These are phyloP conservation scores for Populus pruinosa DNA, from an alignment of 345 rosid species.

Conservation along the genomic window DNA sequence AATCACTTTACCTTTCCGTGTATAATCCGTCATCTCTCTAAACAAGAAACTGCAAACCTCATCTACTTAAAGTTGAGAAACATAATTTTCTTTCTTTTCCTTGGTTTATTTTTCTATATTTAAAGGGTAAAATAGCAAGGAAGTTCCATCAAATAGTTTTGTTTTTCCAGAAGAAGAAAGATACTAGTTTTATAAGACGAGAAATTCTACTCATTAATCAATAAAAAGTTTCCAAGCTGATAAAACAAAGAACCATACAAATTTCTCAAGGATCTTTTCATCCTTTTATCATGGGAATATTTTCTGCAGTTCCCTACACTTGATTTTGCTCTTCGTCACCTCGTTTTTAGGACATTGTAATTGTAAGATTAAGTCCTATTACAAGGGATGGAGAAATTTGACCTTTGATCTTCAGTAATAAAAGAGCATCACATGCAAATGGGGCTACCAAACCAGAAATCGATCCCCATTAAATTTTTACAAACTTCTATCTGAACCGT, in stretches of 20 bases:
- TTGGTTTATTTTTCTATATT: not conserved
- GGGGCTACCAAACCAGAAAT: not conserved
- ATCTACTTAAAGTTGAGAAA: not conserved
- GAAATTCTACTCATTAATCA: too few species aligned
- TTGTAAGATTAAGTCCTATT: not conserved
- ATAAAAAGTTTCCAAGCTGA: too few species aligned
- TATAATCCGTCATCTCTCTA: not conserved
- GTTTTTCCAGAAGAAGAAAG: not conserved
- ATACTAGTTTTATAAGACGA: not conserved
- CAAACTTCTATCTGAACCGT: too few species aligned
- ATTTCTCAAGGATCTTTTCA: too few species aligned
- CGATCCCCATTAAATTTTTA: not conserved
- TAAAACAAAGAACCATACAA: too few species aligned
- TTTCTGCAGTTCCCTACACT: too few species aligned
- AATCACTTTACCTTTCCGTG: not conserved
- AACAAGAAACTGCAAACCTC: not conserved
- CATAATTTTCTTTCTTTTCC: not conserved
- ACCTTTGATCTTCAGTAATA: not conserved
- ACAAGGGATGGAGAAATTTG: not conserved
- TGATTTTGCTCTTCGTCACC: too few species aligned
- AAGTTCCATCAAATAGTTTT: too few species aligned
- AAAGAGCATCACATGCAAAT: not conserved
- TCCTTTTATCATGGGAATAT: too few species aligned
- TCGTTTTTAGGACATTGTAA: not conserved
- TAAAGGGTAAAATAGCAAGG: too few species aligned